A percentile compares a stretch with the other conserved stretches of the same genome.
Evolutionary conservation across 2,329 filamentous ascomycete genomes (phyloP).

Genomic region (Aspergillus chevalieri): DNA sequence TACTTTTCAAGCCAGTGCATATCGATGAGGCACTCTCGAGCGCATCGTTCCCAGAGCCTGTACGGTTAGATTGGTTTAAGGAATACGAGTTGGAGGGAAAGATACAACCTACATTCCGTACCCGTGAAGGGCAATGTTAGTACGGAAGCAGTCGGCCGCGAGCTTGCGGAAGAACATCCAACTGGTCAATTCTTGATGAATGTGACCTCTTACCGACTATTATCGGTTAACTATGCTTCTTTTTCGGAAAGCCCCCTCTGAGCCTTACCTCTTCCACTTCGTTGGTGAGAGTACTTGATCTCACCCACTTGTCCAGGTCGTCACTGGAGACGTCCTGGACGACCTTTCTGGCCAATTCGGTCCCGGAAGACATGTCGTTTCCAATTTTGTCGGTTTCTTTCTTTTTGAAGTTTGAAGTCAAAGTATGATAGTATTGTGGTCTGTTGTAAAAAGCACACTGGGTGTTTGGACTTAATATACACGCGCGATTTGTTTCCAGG

Average conservation of each 20-base stretch:
- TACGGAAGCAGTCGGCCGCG: constrained; percentile 14
- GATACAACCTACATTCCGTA: constrained; percentile 13
- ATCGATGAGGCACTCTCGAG: constrained; percentile 15
- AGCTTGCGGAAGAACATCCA: constrained; percentile 22
- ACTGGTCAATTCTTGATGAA: constrained; percentile 14
- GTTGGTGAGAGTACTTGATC: constrained; percentile 1
- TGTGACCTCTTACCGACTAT: constrained; percentile 18
- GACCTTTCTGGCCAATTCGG: neutral
- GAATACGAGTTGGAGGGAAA: too few species aligned
- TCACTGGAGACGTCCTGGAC: constrained; percentile 2
- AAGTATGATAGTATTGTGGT: neutral
- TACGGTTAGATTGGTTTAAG: neutral
- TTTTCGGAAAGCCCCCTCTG: neutral
- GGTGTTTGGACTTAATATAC: neutral
- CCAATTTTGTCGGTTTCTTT: neutral
- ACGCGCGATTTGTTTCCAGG: neutral
- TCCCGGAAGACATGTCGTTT: neutral
- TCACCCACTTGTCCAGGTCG: constrained; percentile 3
- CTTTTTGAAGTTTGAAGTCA: neutral
- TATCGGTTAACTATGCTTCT: neutral
- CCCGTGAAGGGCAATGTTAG: constrained; percentile 17
- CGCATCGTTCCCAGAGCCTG: constrained; percentile 16
- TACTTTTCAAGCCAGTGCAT: constrained; percentile 19
- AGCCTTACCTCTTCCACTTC: constrained; percentile 2
- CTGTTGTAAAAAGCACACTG: neutral